These are phyloP conservation scores for Flaveria robusta DNA, from an alignment of 129 eudicot genomes.

Conservation along the genomic window DNA sequence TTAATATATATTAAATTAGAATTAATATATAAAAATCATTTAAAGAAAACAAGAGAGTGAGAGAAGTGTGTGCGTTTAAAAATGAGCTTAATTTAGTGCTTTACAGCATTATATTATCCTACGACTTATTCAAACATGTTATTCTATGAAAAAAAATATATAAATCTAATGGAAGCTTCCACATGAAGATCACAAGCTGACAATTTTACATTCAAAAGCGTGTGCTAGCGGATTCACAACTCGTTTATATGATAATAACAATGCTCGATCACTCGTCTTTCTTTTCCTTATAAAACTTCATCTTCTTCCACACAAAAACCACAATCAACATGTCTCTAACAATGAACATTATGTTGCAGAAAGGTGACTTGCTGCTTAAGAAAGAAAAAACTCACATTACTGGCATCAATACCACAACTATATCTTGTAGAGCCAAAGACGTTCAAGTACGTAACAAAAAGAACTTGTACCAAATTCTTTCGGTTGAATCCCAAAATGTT, in stretches of 20 bases:
- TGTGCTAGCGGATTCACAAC: slow-evolving; percentile 12
- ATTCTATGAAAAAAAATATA: slow-evolving; percentile 20
- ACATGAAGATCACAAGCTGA: slow-evolving; percentile 15
- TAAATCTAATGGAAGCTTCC: slow-evolving; percentile 13
- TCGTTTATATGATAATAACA: slow-evolving; percentile 18
- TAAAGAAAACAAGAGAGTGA: too few species aligned
- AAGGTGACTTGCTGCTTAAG: slow-evolving; percentile 16
- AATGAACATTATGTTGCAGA: slow-evolving; percentile 22
- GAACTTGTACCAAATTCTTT: slow-evolving; percentile 40
- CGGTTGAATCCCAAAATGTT: slow-evolving; percentile 33
- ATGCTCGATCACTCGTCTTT: neutral
- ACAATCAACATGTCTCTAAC: slow-evolving; percentile 22
- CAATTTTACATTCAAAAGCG: slow-evolving; percentile 25
- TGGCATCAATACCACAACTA: slow-evolving; percentile 5
- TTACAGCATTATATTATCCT: neutral
- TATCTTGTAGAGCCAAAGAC: slow-evolving; percentile 33
- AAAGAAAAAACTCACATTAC: slow-evolving; percentile 4
- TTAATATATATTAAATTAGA: too few species aligned
- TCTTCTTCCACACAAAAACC: neutral
- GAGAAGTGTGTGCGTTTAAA: too few species aligned
- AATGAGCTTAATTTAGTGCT: too few species aligned
- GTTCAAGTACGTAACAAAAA: slow-evolving; percentile 25
- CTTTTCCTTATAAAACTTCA: slow-evolving; percentile 23
- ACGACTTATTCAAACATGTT: slow-evolving; percentile 16
- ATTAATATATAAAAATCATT: too few species aligned